These are phyloP conservation scores for Uronychia binucleata DNA, from an alignment of 73 alveolate genomes.

Conservation along the genomic window DNA sequence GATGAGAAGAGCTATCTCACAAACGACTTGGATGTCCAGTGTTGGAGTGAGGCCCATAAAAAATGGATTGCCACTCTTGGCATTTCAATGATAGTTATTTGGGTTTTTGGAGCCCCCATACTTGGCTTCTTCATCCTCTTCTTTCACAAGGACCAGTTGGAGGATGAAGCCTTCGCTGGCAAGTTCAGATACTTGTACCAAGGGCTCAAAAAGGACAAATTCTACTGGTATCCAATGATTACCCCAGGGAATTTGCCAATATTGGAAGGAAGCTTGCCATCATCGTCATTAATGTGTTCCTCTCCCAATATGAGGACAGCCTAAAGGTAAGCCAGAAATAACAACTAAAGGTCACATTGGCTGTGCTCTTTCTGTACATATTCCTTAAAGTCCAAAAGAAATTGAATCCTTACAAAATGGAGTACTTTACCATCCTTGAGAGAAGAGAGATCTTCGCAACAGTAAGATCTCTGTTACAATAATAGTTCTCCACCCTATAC, in stretches of 20 bases:
- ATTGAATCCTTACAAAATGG: slow-evolving; percentile 23
- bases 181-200: slow-evolving; percentile 27
- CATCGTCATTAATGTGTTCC: slow-evolving; percentile 29
- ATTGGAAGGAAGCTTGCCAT: background rate
- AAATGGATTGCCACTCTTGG: slow-evolving; percentile 24
- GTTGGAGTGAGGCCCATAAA: slow-evolving; percentile 36
- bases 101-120: slow-evolving; percentile 52
- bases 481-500: background rate
- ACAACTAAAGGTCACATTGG: slow-evolving; percentile 30
- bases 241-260: slow-evolving; percentile 11
- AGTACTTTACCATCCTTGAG: background rate
- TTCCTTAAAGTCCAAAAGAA: slow-evolving; percentile 11
- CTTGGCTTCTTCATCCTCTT: slow-evolving; percentile 19
- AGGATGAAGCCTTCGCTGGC: slow-evolving; percentile 8
- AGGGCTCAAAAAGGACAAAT: slow-evolving; percentile 34
- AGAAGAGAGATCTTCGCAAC: background rate
- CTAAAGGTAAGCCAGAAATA: too few relatives aligned
- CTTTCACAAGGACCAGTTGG: background rate
- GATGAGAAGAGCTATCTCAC: slow-evolving; percentile 41
- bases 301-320: slow-evolving; percentile 23
- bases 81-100: slow-evolving; percentile 31
- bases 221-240: slow-evolving; percentile 52
- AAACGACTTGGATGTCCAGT: slow-evolving; percentile 24
- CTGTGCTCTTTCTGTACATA: slow-evolving; percentile 27
- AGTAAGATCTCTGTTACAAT: background rate